A percentile compares a stretch with the other conserved stretches of the same genome.
These are phyloP conservation scores for Aurantiochytrium sp. DNA, from an alignment of 108 stramenopile genomes.

Conservation along the genomic window DNA sequence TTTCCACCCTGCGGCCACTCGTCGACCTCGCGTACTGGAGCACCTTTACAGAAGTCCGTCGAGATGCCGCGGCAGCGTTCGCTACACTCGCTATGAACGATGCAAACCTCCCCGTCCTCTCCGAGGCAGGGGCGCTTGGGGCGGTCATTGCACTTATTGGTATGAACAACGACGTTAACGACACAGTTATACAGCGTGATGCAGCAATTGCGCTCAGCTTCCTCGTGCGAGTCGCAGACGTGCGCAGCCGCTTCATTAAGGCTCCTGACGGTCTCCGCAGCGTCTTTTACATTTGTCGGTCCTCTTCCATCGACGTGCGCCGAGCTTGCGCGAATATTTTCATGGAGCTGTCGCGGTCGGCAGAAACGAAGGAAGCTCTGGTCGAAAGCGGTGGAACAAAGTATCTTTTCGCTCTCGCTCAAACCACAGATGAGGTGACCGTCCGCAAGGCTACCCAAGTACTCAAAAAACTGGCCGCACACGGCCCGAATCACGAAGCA, in stretches of 20 bases:
- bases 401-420: not conserved
- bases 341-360: not conserved
- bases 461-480: not conserved
- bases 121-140: constrained; percentile 2
- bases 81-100: constrained; percentile 2
- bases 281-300: constrained; percentile 3
- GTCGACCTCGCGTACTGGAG: constrained; percentile 7
- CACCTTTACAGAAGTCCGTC: not conserved
- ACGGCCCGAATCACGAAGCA: not conserved
- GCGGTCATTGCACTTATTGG: constrained; percentile 10
- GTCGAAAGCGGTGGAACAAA: not conserved
- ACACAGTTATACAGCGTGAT: not conserved
- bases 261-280: constrained; percentile 2
- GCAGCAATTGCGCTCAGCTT: not conserved
- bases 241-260: not conserved
- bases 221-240: not conserved
- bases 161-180: not conserved
- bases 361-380: not conserved
- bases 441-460: not conserved
- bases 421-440: not conserved
- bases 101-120: not conserved
- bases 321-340: not conserved
- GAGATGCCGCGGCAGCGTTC: constrained; percentile 2
- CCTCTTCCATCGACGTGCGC: not conserved
- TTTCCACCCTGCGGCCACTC: not conserved